Evolutionary conservation across 2,329 filamentous ascomycete genomes (phyloP).

Genomic region (Lecanicillium sp.): DNA sequence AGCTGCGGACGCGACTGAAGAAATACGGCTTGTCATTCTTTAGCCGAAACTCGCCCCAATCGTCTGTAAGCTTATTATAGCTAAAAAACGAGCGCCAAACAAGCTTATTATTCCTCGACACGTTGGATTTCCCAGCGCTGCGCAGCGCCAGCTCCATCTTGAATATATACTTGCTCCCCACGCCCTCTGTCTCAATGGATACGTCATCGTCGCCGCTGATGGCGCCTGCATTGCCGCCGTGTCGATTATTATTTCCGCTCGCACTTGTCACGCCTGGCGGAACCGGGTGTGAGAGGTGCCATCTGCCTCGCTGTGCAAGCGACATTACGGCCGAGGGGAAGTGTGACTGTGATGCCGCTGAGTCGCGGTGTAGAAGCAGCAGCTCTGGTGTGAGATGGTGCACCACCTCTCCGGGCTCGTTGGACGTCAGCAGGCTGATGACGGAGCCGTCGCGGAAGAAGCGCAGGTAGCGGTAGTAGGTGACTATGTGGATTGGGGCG

Average conservation of each 20-base stretch:
- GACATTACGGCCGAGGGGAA: conserved; percentile 52
- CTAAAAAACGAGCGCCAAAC: conserved; percentile 86
- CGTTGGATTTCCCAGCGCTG: conserved; percentile 46
- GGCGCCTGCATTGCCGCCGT: neutral
- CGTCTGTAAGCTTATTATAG: conserved; percentile 82
- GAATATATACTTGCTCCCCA: conserved; percentile 70
- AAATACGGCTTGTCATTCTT: conserved; percentile 58
- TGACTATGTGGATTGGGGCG: conserved; percentile 81
- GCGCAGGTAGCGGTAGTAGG: conserved; percentile 93
- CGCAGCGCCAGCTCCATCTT: conserved; percentile 69
- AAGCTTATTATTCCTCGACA: conserved; percentile 74
- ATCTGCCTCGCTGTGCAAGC: conserved; percentile 52
- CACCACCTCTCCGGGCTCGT: conserved; percentile 80
- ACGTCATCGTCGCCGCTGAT: conserved; percentile 57
- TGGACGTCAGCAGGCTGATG: conserved; percentile 71
- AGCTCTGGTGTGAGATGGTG: conserved; percentile 70
- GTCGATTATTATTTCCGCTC: conserved; percentile 23
- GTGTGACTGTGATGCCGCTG: conserved; percentile 15
- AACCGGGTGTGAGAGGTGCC: conserved; percentile 31
- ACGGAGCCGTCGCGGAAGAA: conserved; percentile 86
- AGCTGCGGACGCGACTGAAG: conserved; percentile 59
- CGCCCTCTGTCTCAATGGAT: conserved; percentile 80
- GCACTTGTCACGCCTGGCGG: neutral
- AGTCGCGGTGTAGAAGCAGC: conserved; percentile 38
- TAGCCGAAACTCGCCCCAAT: conserved; percentile 73